Percentiles rank a stretch among this genome's conserved stretches.
Evolutionary conservation across 495 filamentous ascomycete genomes (phyloP).

Genomic region (Cenococcum geophilum): DNA sequence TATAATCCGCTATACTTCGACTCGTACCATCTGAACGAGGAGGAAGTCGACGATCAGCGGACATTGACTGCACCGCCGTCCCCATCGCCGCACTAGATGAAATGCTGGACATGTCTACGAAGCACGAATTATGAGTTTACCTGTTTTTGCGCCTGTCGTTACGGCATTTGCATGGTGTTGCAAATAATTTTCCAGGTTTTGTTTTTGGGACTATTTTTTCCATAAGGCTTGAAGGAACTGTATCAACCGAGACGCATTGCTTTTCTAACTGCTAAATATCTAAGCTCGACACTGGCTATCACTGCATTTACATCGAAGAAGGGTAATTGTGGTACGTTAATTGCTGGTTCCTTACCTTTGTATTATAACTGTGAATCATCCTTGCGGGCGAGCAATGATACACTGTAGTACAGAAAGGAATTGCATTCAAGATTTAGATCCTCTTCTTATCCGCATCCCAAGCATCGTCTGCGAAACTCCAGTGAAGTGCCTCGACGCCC

Average conservation of each 20-base stretch:
- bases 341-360: background rate
- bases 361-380: background rate
- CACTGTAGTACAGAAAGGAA: constrained; percentile 1
- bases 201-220: background rate
- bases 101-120: constrained; percentile 15
- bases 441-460: background rate
- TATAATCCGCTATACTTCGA: constrained; percentile 12
- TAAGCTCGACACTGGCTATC: background rate
- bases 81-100: constrained; percentile 25
- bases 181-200: background rate
- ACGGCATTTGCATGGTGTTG: background rate
- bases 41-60: constrained; percentile 27
- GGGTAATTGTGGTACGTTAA: background rate
- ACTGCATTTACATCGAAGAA: background rate
- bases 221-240: background rate
- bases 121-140: background rate
- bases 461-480: background rate
- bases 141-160: background rate
- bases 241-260: background rate
- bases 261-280: background rate
- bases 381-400: background rate
- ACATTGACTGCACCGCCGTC: constrained; percentile 31
- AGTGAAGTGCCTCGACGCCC: background rate
- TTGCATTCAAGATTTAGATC: background rate
- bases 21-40: constrained; percentile 12